Percentiles rank a stretch among this genome's conserved stretches.
phyloP scores from a whole-genome alignment of 2,329 filamentous ascomycete genomes.

The Ceratocystis destructans region DNA sequence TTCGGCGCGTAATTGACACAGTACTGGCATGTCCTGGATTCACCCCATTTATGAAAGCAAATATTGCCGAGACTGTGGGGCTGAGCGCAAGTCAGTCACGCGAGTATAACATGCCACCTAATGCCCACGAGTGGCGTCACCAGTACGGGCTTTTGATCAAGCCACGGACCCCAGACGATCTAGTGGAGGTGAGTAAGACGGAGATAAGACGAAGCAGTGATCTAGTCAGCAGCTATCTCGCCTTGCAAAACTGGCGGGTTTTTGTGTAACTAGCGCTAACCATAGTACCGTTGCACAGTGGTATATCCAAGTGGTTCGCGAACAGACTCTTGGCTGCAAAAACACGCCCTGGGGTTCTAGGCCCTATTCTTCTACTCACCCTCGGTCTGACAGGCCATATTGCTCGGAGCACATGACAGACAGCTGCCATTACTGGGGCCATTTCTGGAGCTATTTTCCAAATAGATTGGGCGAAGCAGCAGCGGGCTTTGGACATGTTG shows the following conservation, averaged over 20 bases:
- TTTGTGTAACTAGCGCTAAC: not conserved
- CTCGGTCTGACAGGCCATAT: not conserved
- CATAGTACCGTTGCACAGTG: not conserved
- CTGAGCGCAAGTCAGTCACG: slow-evolving; percentile 28
- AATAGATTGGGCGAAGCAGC: not conserved
- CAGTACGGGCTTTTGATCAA: slow-evolving; percentile 40
- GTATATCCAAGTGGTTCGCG: slow-evolving; percentile 14
- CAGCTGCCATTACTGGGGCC: slow-evolving; percentile 14
- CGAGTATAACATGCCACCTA: slow-evolving; percentile 35
- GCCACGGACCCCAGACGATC: slow-evolving; percentile 35
- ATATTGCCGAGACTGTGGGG: slow-evolving; percentile 34
- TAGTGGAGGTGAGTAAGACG: slow-evolving; percentile 38
- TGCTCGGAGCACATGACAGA: slow-evolving; percentile 5
- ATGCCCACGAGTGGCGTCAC: slow-evolving; percentile 37
- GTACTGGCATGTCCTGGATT: slow-evolving; percentile 48
- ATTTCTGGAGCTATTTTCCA: slow-evolving; percentile 16
- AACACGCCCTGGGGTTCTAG: not conserved
- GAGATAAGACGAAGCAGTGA: not conserved
- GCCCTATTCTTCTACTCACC: not conserved
- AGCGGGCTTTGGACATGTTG: not conserved
- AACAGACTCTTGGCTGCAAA: not conserved
- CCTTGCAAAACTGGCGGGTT: not conserved
- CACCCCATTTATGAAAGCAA: slow-evolving; percentile 46
- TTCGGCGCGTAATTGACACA: slow-evolving; percentile 38
- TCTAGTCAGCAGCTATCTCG: not conserved